Percentiles rank a stretch among this genome's conserved stretches.
These are phyloP conservation scores for Rhododendron ferrugineum DNA, from an alignment of 148 eudicot genomes.

Conservation along the genomic window DNA sequence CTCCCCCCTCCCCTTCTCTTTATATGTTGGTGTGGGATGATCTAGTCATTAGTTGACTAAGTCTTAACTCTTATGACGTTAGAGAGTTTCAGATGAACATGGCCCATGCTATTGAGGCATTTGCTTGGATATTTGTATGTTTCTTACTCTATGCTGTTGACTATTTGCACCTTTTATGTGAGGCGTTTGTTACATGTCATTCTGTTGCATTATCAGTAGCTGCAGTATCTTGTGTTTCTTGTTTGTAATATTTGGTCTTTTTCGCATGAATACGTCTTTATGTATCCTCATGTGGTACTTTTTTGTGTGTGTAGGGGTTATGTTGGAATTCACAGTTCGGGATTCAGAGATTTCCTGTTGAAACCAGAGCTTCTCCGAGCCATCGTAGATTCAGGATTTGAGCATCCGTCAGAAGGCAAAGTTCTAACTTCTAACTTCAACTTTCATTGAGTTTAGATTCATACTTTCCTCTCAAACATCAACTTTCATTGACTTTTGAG, in stretches of 20 bases:
- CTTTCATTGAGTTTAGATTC: background rate
- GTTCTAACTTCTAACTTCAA: background rate
- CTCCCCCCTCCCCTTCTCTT: background rate
- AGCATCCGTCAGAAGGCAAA: slow-evolving; percentile 68
- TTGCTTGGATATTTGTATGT: background rate
- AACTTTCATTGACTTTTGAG: background rate
- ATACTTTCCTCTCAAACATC: background rate
- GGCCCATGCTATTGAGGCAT: background rate
- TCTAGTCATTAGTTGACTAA: background rate
- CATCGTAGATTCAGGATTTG: slow-evolving; percentile 59
- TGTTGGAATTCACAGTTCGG: slow-evolving; percentile 65
- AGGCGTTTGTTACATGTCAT: background rate
- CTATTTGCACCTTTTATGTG: background rate
- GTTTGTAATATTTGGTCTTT: background rate
- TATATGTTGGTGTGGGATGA: background rate
- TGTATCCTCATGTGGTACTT: background rate
- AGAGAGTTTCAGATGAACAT: background rate
- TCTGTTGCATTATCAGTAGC: background rate
- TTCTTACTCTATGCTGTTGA: background rate
- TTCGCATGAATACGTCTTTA: background rate
- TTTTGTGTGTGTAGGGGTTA: slow-evolving; percentile 35
- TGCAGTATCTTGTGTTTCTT: background rate
- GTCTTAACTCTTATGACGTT: background rate
- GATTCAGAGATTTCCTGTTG: slow-evolving; percentile 61
- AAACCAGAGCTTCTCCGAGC: slow-evolving; percentile 62